Conservation (phyloP, 176 grass and related monocot genomes). For the Lolium multiflorum region DNA sequence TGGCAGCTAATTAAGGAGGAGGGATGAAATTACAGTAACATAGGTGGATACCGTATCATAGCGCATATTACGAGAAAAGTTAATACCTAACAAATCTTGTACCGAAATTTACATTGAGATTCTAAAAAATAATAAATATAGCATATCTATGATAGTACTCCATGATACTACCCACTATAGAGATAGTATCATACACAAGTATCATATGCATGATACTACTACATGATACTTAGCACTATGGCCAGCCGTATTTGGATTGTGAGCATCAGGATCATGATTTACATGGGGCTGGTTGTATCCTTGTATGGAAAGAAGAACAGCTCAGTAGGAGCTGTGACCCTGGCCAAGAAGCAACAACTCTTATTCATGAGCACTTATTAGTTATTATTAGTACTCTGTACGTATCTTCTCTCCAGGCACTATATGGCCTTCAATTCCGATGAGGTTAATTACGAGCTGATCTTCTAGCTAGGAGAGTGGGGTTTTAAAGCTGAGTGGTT, state of each 20-base stretch:
- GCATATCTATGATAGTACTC: too few species aligned
- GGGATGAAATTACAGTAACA: too few species aligned
- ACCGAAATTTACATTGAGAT: too few species aligned
- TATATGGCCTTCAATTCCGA: conserved; percentile 43
- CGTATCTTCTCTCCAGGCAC: conserved; percentile 48
- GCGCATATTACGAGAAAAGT: too few species aligned
- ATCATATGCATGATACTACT: too few species aligned
- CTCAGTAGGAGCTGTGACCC: conserved; percentile 36
- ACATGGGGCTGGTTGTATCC: neutral
- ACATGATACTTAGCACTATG: too few species aligned
- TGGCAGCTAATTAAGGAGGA: too few species aligned
- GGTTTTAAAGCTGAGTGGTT: conserved; percentile 40
- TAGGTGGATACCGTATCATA: too few species aligned
- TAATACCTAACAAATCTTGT: too few species aligned
- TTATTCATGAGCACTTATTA: conserved; percentile 50
- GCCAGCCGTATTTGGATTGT: neutral
- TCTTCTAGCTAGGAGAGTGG: conserved; percentile 45
- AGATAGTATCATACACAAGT: too few species aligned
- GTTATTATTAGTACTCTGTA: neutral
- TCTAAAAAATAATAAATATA: too few species aligned
- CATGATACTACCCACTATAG: too few species aligned
- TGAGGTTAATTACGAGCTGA: conserved; percentile 58
- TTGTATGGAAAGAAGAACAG: conserved; percentile 37
- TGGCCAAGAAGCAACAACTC: conserved; percentile 49
- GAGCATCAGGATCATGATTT: neutral